Evolutionary conservation across 1,139 yeast species (phyloP).

Genomic region (Taphrina flavorubra): DNA sequence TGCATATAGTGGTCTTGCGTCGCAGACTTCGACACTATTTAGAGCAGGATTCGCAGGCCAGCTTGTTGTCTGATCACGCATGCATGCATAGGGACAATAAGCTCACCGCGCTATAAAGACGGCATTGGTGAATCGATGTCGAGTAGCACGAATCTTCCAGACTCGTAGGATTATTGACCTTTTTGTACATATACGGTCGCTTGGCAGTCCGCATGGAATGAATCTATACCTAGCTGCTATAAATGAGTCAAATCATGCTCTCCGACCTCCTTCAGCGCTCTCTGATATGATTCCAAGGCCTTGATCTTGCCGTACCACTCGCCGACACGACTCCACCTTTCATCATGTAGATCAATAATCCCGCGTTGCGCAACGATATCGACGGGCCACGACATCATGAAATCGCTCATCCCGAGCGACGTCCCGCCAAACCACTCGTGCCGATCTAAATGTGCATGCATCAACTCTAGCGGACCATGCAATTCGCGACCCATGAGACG

Average conservation of each 20-base stretch:
- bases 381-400: constrained; percentile 25
- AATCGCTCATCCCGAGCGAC: constrained; percentile 12
- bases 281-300: neutral
- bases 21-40: no score
- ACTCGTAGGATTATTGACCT: no score
- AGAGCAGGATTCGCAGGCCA: no score
- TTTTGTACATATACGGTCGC: no score
- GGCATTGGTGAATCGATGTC: no score
- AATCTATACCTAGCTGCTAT: neutral
- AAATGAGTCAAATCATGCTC: constrained; percentile 11
- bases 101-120: no score
- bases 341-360: constrained; percentile 1
- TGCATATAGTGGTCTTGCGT: neutral
- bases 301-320: constrained; percentile 2
- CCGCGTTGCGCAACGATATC: neutral
- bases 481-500: neutral
- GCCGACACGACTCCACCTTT: constrained; percentile 2
- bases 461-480: neutral
- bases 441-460: neutral
- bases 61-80: no score
- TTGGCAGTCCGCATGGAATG: no score
- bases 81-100: no score
- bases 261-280: constrained; percentile 2
- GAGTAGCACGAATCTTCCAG: no score
- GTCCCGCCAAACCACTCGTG: constrained; percentile 15